Evolutionary conservation across 2,329 filamentous ascomycete species (phyloP), one percentile per base, ranked within the genome.

Genomic region (Aspergillus udagawae): DNA sequence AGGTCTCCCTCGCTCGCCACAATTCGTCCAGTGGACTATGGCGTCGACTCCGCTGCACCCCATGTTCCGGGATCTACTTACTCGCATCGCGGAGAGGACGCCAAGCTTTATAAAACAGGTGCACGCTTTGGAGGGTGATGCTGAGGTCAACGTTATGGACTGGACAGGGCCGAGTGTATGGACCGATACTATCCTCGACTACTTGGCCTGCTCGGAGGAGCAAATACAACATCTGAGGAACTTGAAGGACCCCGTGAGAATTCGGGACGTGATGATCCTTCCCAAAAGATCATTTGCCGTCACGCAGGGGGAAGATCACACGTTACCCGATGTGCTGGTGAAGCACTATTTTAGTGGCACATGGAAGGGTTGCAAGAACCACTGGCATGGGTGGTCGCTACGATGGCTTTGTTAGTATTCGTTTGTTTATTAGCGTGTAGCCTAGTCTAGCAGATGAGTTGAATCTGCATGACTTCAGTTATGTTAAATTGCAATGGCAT

Each of bases 21-120:
- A 55, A 3, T 55, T 55, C n/a, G 53, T 55, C 14, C 53, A 55
- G 38, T 55, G 53, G 53, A 55, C 53, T 4, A 55, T 55, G 53
- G 53, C 49, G 3, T 50, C 53, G 9, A 28, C 38, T 27, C 38
- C 53, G 4, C 14, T 12, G 8, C 53, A 55, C n/a, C 53, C 53
- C 10, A 45, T 55, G 25, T 55, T 55, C 8, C 35, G 20, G 3
- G 35, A 44, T 3, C 47, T 55, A n/a, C 44, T 55, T 20, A 35
- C 20, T 9, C 35, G 23, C 2, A 55, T 35, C 12, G 7, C 23
- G 12, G 44, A 47, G 20, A 21, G 44, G 12, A 47, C 44, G 10
- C 4, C 44, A 1, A 17, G 14, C 1, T 47, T 47, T 47, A 23
- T 47, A 4, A 2, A 27, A 21, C 20, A 47, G 21, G 23, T 17